phyloP scores from a whole-genome alignment of 2,329 filamentous ascomycete species.

The Exserohilum rostratum region DNA sequence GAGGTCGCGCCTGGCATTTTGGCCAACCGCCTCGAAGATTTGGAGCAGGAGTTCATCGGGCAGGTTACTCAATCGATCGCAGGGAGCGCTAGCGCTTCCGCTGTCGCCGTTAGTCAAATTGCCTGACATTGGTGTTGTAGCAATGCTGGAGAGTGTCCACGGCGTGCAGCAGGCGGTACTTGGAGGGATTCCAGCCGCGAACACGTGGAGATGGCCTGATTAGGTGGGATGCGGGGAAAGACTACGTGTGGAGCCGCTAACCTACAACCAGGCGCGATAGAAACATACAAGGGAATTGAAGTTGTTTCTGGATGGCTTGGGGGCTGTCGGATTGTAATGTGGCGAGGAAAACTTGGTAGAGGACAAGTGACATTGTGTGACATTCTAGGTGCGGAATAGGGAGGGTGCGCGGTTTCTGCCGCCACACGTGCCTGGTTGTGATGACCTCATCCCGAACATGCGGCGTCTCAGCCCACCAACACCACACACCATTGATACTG shows the following conservation, averaged over 20 bases:
- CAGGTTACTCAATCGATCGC: constrained; percentile 26
- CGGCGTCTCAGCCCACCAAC: neutral
- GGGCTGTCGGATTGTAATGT: neutral
- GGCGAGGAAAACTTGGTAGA: neutral
- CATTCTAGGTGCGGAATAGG: neutral
- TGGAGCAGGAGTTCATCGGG: constrained; percentile 42
- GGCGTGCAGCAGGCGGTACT: constrained; percentile 5
- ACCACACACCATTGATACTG: neutral
- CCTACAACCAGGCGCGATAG: neutral
- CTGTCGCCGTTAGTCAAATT: constrained; percentile 4
- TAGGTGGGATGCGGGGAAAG: constrained; percentile 17
- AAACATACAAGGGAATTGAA: neutral
- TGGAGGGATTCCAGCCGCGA: constrained; percentile 10
- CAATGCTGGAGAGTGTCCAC: neutral
- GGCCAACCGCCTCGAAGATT: constrained; percentile 36
- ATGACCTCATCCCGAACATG: constrained; percentile 10
- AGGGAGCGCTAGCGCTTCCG: neutral
- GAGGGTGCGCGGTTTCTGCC: constrained; percentile 6
- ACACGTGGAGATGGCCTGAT: constrained; percentile 20
- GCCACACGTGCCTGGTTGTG: constrained; percentile 5
- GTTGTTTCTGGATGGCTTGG: neutral
- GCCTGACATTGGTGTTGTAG: constrained; percentile 1
- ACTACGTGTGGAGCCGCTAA: constrained; percentile 7
- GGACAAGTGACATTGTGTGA: neutral
- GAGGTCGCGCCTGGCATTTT: constrained; percentile 33